Evolutionary conservation across 2,329 filamentous ascomycete species (phyloP), one percentile per base, ranked within the genome.

Genomic region (Calonectria pseudoturangicola): DNA sequence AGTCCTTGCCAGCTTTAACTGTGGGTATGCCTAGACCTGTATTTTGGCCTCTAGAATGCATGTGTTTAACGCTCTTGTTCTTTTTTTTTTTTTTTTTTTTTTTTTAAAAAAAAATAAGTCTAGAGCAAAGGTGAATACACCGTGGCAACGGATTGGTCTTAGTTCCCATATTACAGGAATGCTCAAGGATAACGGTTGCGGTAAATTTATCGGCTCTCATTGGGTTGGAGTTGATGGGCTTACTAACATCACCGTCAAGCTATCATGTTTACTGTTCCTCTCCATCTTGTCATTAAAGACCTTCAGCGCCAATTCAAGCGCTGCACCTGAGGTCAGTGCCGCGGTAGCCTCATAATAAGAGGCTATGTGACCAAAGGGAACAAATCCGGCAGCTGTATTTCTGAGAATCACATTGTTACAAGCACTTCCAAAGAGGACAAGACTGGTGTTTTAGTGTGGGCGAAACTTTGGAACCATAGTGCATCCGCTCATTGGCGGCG

Each of bases 261-360:
- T 86, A 87, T 21, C 91, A 92, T 67, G 86, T 25, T 45, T n/a
- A 7, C 87, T 0, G 86, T 93, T 3, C 88, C 85, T 28, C 84
- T 89, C 0, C 82, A 88, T 67, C 88, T 92, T 73, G 83, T 93
- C 41, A 84, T 90, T 33, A 79, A 84, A 90, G 0, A 89, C 93
- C 65, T 84, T 87, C 39, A 84, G 80, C 9, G 91, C 89, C 0
- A 84, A 83, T 2, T 83, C 85, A 10, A 89, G 86, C 2, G 82
- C 84, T 0, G 91, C 93, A 0, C 82, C 83, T 2, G 92, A 94
- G 81, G 92, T 92, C 0, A 91, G 90, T 75, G 88, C 88, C 2
- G 92, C 3, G 92, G 92, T 21, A 92, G 92, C n/a, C 92, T 91
- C 0, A 92, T 91, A 16, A 93, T 93, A 91, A 87, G 91, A 45